Conservation (phyloP, 495 filamentous ascomycete species). For the Penicillium coffeae region DNA sequence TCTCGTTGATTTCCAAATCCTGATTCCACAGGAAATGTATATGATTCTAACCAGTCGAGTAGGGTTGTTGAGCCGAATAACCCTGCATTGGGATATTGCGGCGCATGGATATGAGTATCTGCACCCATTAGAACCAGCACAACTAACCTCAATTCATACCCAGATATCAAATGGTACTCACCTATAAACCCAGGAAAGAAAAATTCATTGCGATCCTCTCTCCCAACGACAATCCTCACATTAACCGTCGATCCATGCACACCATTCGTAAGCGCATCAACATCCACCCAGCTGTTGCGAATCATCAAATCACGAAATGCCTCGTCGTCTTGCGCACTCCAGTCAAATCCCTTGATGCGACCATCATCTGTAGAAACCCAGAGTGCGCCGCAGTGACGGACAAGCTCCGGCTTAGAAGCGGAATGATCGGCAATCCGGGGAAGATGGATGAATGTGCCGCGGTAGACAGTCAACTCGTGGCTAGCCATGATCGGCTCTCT, state of each 20-base stretch:
- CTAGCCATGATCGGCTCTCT: neutral
- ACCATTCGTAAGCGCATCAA: conserved; percentile 1
- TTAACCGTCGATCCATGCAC: conserved; percentile 3
- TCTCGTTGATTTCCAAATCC: conserved; percentile 75
- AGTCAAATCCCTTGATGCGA: conserved; percentile 49
- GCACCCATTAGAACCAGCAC: conserved; percentile 1
- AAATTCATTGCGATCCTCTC: conserved; percentile 52
- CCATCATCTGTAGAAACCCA: conserved; percentile 62
- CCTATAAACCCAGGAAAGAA: conserved; percentile 95
- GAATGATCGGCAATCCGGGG: conserved; percentile 15
- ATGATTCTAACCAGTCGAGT: conserved; percentile 87
- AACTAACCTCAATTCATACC: no score
- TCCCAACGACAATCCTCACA: conserved; percentile 28
- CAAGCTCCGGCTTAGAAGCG: conserved; percentile 19
- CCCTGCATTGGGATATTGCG: conserved; percentile 89
- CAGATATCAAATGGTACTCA: conserved; percentile 29
- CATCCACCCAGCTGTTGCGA: conserved; percentile 40
- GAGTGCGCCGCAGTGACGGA: conserved; percentile 53
- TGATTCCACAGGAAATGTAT: conserved; percentile 90
- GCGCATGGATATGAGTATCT: conserved; percentile 92
- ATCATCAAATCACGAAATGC: conserved; percentile 39
- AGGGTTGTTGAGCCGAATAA: conserved; percentile 90
- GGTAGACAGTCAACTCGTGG: conserved; percentile 32
- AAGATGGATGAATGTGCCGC: conserved; percentile 47
- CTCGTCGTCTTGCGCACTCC: conserved; percentile 27